Conservation (phyloP, 139 green algal species). For the Chlamydomonas schloesseri region DNA sequence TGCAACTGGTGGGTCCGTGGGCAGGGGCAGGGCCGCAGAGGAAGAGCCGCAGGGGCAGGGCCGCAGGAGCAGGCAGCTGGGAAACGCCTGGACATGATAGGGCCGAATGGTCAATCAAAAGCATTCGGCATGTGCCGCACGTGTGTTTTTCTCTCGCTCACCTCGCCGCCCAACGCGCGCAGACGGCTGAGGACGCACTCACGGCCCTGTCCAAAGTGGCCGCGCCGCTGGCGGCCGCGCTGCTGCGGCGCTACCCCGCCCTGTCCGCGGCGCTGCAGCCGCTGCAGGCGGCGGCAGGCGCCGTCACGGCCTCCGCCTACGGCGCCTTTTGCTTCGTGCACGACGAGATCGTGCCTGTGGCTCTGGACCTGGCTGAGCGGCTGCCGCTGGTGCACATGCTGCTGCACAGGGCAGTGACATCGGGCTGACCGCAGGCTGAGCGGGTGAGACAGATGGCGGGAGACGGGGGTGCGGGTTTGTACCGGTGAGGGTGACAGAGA, state of each 20-base stretch:
- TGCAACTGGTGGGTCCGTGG: background rate
- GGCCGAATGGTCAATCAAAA: too few species aligned
- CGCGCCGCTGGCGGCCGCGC: background rate
- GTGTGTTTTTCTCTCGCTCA: too few species aligned
- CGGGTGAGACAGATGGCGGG: too few species aligned
- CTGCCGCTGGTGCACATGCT: conserved; percentile 25
- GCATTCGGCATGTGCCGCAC: too few species aligned
- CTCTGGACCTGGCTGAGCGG: conserved; percentile 45
- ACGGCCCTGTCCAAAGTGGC: background rate
- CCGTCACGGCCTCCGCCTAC: background rate
- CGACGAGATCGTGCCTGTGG: conserved; percentile 54
- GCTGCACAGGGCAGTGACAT: background rate
- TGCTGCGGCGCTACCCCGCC: background rate
- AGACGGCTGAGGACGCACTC: conserved; percentile 8
- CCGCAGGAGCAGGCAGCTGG: too few species aligned
- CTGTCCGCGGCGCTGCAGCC: background rate
- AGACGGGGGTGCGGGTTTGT: too few species aligned
- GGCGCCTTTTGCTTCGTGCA: conserved; percentile 33
- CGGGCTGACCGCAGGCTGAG: too few species aligned
- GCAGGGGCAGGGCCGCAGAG: background rate
- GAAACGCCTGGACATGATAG: too few species aligned
- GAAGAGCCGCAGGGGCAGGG: too few species aligned
- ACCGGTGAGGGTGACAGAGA: too few species aligned
- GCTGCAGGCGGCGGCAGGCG: background rate
- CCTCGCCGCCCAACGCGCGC: background rate